phyloP scores from a whole-genome alignment of 495 filamentous ascomycete genomes.

The Lichina pygmaea region DNA sequence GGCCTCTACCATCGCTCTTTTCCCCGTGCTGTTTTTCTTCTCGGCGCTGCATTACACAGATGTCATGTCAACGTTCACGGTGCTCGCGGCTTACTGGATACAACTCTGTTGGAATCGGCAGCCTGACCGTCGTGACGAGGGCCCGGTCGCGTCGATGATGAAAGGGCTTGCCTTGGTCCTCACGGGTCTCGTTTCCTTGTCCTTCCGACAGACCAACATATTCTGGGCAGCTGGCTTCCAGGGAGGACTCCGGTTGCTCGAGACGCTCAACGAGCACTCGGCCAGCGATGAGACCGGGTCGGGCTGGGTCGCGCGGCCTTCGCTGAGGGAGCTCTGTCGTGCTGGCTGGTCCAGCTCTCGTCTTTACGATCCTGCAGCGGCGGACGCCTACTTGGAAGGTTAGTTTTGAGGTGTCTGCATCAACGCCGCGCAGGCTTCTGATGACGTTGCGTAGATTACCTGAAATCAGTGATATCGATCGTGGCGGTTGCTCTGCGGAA shows the following conservation, averaged over 20 bases:
- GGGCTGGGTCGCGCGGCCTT: neutral
- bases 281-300: neutral
- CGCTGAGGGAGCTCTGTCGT: neutral
- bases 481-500: constrained; percentile 26
- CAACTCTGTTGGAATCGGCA: neutral
- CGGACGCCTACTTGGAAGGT: constrained; percentile 29
- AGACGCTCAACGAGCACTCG: constrained; percentile 6
- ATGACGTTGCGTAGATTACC: constrained; percentile 21
- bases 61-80: constrained; percentile 36
- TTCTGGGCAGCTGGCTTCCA: constrained; percentile 83
- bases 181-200: constrained; percentile 20
- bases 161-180: neutral
- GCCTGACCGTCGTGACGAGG: neutral
- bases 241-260: constrained; percentile 43
- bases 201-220: constrained; percentile 82
- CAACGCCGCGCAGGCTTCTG: too few relatives aligned
- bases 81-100: constrained; percentile 34
- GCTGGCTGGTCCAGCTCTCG: constrained; percentile 9
- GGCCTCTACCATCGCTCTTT: constrained; percentile 42
- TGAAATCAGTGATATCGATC: constrained; percentile 31
- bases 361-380: constrained; percentile 37
- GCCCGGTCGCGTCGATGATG: neutral
- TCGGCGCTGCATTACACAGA: constrained; percentile 88
- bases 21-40: constrained; percentile 88
- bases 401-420: neutral